Evolutionary conservation across 495 filamentous ascomycete genomes (phyloP).

Genomic region (Penicillium canescens): DNA sequence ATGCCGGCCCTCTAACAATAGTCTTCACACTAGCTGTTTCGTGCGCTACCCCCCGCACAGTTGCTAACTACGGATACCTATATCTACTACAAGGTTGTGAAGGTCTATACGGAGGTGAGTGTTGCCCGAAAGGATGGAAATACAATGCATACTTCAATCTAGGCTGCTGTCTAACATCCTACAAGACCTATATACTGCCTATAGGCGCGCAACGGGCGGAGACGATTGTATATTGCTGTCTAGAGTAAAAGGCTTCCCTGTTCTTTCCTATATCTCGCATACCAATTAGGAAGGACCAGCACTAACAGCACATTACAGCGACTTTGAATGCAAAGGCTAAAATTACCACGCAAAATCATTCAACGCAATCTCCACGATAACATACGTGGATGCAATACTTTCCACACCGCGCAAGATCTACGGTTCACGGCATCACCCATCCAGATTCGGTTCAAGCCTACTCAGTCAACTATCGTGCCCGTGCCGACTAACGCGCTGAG

Average conservation of each 20-base stretch:
- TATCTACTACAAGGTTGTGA: slow-evolving; percentile 6
- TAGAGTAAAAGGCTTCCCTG: slow-evolving; percentile 2
- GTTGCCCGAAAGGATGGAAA: slow-evolving; percentile 10
- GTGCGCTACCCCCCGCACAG: slow-evolving; percentile 4
- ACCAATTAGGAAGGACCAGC: too few relatives aligned
- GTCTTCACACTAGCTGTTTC: slow-evolving; percentile 11
- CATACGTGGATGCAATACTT: slow-evolving; percentile 3
- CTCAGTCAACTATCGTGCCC: slow-evolving; percentile 13
- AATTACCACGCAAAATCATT: slow-evolving; percentile 9
- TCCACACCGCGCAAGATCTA: slow-evolving; percentile 1
- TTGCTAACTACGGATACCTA: background rate
- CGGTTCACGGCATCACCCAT: slow-evolving; percentile 12
- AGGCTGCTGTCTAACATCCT: slow-evolving; percentile 12
- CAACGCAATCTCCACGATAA: slow-evolving; percentile 8
- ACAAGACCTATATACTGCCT: slow-evolving; percentile 10
- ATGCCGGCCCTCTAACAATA: slow-evolving; percentile 12
- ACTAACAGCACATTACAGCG: background rate
- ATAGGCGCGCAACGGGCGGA: slow-evolving; percentile 6
- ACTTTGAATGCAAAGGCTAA: slow-evolving; percentile 9
- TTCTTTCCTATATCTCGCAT: too few relatives aligned
- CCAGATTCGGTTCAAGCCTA: slow-evolving; percentile 13
- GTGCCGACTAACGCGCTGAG: slow-evolving; percentile 9
- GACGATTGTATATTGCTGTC: slow-evolving; percentile 14
- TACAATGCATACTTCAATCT: slow-evolving; percentile 13
- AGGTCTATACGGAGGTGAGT: slow-evolving; percentile 12